These are phyloP conservation scores for Miscanthus lutarioriparius DNA, from an alignment of 176 grass and related monocot species.

Conservation along the genomic window DNA sequence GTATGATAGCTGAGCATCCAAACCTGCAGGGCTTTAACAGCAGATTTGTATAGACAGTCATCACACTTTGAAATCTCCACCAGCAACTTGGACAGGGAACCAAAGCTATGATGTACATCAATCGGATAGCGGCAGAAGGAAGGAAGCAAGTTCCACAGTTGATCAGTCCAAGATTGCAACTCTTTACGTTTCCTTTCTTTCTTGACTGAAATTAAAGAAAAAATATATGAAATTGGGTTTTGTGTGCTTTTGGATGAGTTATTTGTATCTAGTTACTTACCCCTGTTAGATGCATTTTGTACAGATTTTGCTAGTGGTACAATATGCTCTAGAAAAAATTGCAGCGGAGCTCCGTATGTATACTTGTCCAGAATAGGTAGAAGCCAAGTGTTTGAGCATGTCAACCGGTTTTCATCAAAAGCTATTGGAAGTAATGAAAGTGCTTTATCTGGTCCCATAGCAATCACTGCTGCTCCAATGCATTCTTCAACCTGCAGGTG, in stretches of 20 bases:
- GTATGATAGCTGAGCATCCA: conserved; percentile 28
- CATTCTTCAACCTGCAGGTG: conserved; percentile 76
- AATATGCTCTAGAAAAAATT: conserved; percentile 73
- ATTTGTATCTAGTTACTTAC: conserved; percentile 42
- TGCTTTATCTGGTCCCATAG: conserved; percentile 82
- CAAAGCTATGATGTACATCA: conserved; percentile 65
- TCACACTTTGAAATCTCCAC: conserved; percentile 53
- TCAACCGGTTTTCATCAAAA: conserved; percentile 58
- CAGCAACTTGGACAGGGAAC: conserved; percentile 68
- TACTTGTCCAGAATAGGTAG: conserved; percentile 88
- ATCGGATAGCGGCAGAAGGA: conserved; percentile 77
- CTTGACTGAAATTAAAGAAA: conserved; percentile 63
- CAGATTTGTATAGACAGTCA: conserved; percentile 57
- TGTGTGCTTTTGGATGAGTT: conserved; percentile 20
- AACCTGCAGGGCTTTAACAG: conserved; percentile 80
- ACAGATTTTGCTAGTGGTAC: conserved; percentile 67
- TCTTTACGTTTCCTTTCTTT: conserved; percentile 47
- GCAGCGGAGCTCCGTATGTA: conserved; percentile 54
- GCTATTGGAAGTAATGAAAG: conserved; percentile 67
- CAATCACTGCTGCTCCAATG: conserved; percentile 75
- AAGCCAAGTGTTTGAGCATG: conserved; percentile 85
- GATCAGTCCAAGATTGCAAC: conserved; percentile 51
- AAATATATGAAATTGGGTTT: conserved; percentile 30
- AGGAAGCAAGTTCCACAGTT: conserved; percentile 84
- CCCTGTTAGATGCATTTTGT: conserved; percentile 49